Evolutionary conservation across 306 rosid genomes (phyloP).

Genomic region (Cucumis melo): DNA sequence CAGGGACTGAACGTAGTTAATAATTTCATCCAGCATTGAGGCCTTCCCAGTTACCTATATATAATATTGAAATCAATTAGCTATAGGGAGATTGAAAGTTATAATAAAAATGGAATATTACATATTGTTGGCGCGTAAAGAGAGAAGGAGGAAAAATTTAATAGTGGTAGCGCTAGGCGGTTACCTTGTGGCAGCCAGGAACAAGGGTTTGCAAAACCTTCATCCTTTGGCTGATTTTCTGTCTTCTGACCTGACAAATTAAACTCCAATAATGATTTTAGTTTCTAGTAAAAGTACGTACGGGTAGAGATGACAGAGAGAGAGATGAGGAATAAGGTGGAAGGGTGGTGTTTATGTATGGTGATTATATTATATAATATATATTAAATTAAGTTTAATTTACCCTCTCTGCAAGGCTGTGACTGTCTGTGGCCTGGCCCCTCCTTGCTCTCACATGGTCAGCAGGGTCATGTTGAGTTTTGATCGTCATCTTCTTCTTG

Average conservation of each 20-base stretch:
- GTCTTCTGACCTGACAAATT: slow-evolving; percentile 61
- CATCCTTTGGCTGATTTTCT: slow-evolving; percentile 91
- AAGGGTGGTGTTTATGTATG: slow-evolving; percentile 7
- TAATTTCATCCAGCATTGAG: slow-evolving; percentile 85
- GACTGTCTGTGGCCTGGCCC: slow-evolving; percentile 70
- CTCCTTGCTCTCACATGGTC: slow-evolving; percentile 88
- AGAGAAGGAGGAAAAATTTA: background rate
- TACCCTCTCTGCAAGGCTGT: slow-evolving; percentile 44
- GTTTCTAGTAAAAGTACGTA: background rate
- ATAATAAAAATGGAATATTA: no score
- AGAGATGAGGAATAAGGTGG: background rate
- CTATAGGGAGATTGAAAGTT: no score
- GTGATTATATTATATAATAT: no score
- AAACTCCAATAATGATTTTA: background rate
- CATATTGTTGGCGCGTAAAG: no score
- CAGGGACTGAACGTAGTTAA: slow-evolving; percentile 60
- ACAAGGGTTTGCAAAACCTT: slow-evolving; percentile 67
- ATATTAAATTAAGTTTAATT: no score
- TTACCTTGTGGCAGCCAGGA: slow-evolving; percentile 88
- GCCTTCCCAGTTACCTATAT: slow-evolving; percentile 79
- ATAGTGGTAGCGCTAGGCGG: background rate
- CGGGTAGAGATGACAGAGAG: background rate
- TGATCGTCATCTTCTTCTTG: slow-evolving; percentile 6
- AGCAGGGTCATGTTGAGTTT: slow-evolving; percentile 11
- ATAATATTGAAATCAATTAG: background rate